Evolutionary conservation across 2,329 filamentous ascomycete species (phyloP).

Genomic region (Venturia effusa): DNA sequence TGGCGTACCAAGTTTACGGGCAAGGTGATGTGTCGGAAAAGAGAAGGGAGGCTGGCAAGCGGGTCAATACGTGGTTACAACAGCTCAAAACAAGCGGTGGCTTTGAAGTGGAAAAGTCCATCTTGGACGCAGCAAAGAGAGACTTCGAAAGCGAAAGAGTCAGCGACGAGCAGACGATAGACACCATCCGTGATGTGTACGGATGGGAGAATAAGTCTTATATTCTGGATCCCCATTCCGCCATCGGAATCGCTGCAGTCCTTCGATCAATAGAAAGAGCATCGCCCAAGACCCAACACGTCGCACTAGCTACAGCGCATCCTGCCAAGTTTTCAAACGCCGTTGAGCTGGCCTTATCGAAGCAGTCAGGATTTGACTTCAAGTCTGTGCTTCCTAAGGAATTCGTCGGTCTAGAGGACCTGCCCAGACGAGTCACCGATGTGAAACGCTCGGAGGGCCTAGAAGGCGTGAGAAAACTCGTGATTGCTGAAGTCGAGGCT

Average conservation of each 20-base stretch:
- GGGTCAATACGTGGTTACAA: conserved; percentile 67
- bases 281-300: conserved; percentile 47
- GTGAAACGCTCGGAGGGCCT: conserved; percentile 56
- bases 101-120: conserved; percentile 66
- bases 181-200: conserved; percentile 36
- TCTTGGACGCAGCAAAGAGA: conserved; percentile 58
- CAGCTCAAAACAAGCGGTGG: conserved; percentile 72
- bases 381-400: conserved; percentile 67
- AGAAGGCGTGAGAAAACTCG: conserved; percentile 63
- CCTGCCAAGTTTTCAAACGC: conserved; percentile 88
- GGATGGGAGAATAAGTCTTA: conserved; percentile 38
- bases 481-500: conserved; percentile 58
- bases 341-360: conserved; percentile 67
- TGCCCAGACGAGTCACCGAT: conserved; percentile 61
- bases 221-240: conserved; percentile 85
- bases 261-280: conserved; percentile 40
- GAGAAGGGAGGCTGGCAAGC: conserved; percentile 50
- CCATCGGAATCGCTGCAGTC: conserved; percentile 73
- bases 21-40: conserved; percentile 29
- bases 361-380: conserved; percentile 65
- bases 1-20: conserved; percentile 60
- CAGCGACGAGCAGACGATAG: conserved; percentile 40
- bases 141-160: conserved; percentile 74
- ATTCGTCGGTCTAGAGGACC: conserved; percentile 67
- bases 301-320: conserved; percentile 86